Conservation (phyloP, 2,329 filamentous ascomycete genomes). For the Talaromyces amestolkiae region DNA sequence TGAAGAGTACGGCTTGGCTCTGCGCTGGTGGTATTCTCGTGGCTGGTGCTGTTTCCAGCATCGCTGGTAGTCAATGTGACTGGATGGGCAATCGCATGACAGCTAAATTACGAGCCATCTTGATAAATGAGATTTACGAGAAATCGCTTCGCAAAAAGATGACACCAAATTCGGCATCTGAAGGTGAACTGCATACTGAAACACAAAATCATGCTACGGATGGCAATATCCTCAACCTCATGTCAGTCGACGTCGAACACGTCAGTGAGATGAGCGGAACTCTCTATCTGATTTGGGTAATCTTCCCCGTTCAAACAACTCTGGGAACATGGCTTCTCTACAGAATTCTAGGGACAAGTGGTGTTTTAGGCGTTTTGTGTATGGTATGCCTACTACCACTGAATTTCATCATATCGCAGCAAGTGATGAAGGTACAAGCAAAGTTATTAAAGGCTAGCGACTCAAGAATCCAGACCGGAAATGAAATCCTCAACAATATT, state of each 20-base stretch:
- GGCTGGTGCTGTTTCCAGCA: not conserved
- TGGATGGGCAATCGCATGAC: not conserved
- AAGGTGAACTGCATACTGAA: not conserved
- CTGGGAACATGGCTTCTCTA: constrained; percentile 1
- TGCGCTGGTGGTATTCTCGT: not conserved
- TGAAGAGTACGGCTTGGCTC: not conserved
- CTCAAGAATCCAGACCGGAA: not conserved
- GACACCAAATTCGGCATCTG: not conserved
- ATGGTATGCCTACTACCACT: constrained; percentile 8
- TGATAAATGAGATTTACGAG: constrained; percentile 9
- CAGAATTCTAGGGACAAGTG: not conserved
- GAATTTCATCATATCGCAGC: constrained; percentile 4
- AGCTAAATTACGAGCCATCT: not conserved
- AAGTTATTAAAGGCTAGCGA: not conserved
- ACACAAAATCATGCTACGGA: not conserved
- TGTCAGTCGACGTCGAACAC: not conserved
- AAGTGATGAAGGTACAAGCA: not conserved
- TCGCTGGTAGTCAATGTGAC: not conserved
- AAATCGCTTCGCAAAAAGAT: constrained; percentile 2
- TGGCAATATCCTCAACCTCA: constrained; percentile 9
- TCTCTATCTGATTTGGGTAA: constrained; percentile 7
- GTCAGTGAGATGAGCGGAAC: not conserved
- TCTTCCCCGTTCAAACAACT: not conserved
- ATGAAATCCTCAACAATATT: constrained; percentile 8
- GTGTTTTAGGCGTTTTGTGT: not conserved